Base-by-base conservation (phyloP, 805 yeast species). In the Wickerhamiella slavikovae region DNA sequence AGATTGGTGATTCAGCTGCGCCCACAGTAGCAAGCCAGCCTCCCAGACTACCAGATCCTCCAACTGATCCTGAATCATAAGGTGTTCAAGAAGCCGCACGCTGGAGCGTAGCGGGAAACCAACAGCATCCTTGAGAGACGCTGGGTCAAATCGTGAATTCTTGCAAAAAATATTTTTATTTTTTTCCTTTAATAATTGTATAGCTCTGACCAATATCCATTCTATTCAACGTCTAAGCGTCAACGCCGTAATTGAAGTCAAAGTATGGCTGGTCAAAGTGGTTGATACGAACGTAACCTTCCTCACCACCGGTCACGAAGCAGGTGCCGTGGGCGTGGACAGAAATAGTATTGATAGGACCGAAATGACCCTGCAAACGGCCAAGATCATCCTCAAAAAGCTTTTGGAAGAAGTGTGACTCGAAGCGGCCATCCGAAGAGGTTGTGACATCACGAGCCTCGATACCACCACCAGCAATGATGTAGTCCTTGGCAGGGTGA, bases 391-490 rank as follows among this genome's bases (percentile, higher is more conserved):
- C 96, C 54, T 74, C 75, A 54, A 83, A 89, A 29, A 89, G 68
- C 59, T 85, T 89, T 58, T 89, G 96, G 58, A 72, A 80, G 53
- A 89, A 78, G 58, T 93, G 70, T 22, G 95, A 89, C 61, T 89
- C 96, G 54, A 89, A 89, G 50, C 79, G 79, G 60, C 98, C 98
- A 55, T 85, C 93, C 25, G 89, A 68, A 17, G 96, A 82, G n/a
- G 96, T 89, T 25, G 99, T 89, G 49, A 89, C 99, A 53, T 83
- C 92, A 55, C 82, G 71, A 24, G 98, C 96, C 46, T 82, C 96
- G 62, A 89, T 96, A 71, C 99, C 99, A 60, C 99, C 99, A 31
- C 96, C 98, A 37, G 89, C 63, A 29, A 89, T 73, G 37, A 89
- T 77, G 49, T 73, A 85, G 49, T 89, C 85, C 58, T 89, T 89